These are phyloP conservation scores for Discostella stelligeroides DNA, from an alignment of 108 stramenopile species.

Conservation along the genomic window DNA sequence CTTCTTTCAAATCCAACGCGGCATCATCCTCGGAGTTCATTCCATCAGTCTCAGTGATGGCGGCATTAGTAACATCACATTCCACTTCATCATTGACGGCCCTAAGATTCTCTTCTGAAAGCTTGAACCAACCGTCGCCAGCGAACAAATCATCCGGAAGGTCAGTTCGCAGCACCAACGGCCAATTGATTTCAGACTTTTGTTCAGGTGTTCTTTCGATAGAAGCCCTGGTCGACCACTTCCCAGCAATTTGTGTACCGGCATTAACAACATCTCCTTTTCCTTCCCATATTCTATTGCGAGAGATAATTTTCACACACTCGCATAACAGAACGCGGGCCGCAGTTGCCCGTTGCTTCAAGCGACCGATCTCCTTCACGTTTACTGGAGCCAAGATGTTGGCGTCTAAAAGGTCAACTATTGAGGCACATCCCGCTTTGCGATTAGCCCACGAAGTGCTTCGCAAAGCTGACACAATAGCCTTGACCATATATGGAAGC, in stretches of 20 bases:
- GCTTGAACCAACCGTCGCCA: conserved; percentile 60
- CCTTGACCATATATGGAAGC: conserved; percentile 54
- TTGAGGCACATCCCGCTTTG: conserved; percentile 56
- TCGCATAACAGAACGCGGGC: conserved; percentile 47
- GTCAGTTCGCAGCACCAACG: conserved; percentile 36
- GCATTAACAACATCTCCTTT: conserved; percentile 64
- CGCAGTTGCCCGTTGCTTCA: conserved; percentile 53
- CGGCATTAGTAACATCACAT: conserved; percentile 20
- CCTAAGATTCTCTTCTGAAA: conserved; percentile 10
- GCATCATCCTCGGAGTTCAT: conserved; percentile 27
- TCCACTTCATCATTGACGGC: conserved; percentile 22
- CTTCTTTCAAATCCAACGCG: conserved; percentile 41
- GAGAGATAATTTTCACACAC: conserved; percentile 54
- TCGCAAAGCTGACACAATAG: conserved; percentile 52
- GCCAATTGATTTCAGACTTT: conserved; percentile 18
- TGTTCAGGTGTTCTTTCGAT: conserved; percentile 13
- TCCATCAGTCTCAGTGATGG: conserved; percentile 1
- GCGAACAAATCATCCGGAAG: conserved; percentile 59
- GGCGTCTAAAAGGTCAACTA: conserved; percentile 58
- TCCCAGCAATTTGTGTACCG: conserved; percentile 36
- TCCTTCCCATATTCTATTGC: conserved; percentile 73
- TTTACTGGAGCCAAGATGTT: conserved; percentile 68
- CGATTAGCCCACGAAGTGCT: conserved; percentile 76
- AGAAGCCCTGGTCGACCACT: conserved; percentile 38
- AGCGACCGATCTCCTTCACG: conserved; percentile 29